Conservation (phyloP, 2,329 filamentous ascomycete species). For the Teratosphaeria pseudoeucalypti region DNA sequence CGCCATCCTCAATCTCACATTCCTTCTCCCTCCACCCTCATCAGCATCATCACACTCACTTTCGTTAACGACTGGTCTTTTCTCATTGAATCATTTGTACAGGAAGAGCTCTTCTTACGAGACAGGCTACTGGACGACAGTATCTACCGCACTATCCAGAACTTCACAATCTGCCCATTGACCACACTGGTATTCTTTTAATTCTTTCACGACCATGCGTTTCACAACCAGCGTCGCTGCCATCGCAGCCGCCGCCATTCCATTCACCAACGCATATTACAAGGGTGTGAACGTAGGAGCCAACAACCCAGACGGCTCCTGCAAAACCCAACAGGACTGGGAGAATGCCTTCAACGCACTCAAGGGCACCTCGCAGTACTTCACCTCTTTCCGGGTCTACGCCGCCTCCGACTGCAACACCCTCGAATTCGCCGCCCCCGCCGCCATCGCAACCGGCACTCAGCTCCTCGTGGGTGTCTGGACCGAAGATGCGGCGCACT, state of each 20-base stretch:
- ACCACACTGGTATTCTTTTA: not conserved
- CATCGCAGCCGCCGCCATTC: slow-evolving; percentile 20
- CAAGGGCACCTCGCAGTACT: slow-evolving; percentile 39
- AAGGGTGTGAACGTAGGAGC: slow-evolving; percentile 35
- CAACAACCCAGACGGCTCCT: slow-evolving; percentile 29
- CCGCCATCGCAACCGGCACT: slow-evolving; percentile 51
- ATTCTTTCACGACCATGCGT: slow-evolving; percentile 17
- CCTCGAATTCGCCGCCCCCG: slow-evolving; percentile 41
- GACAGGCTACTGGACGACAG: not conserved
- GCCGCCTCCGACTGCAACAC: slow-evolving; percentile 49
- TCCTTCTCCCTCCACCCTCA: not conserved
- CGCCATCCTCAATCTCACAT: not conserved
- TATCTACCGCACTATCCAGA: not conserved
- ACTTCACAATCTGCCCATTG: not conserved
- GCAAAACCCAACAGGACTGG: slow-evolving; percentile 31
- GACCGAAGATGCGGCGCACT: slow-evolving; percentile 40
- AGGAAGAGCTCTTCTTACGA: not conserved
- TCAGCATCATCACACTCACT: not conserved
- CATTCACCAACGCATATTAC: slow-evolving; percentile 28
- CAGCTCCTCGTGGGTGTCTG: slow-evolving; percentile 56
- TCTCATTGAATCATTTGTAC: not conserved
- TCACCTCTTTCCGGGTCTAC: slow-evolving; percentile 54
- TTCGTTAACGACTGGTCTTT: not conserved
- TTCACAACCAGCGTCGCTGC: slow-evolving; percentile 21
- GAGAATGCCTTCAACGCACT: slow-evolving; percentile 27